phyloP scores from a whole-genome alignment of 257 asterid genomes.

The Plantago ovata region DNA sequence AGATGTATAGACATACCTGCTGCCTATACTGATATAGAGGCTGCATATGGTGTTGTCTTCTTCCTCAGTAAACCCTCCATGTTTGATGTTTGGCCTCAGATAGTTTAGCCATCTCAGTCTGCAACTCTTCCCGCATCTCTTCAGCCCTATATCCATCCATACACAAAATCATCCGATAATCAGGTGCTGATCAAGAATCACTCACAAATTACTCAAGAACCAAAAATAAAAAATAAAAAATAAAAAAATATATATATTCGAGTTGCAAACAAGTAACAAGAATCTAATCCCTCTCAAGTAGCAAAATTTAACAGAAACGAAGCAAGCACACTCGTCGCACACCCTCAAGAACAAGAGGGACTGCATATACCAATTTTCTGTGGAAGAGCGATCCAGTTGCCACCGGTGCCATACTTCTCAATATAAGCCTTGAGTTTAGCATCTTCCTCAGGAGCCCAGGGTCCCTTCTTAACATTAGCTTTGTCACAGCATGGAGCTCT shows the following conservation, averaged over 20 bases:
- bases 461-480: slow-evolving; percentile 88
- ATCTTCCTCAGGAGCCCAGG: slow-evolving; percentile 98
- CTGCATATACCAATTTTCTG: slow-evolving; percentile 84
- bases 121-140: slow-evolving; percentile 98
- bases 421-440: slow-evolving; percentile 80
- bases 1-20: slow-evolving; percentile 57
- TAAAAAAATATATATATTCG: no score
- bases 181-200: background rate
- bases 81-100: slow-evolving; percentile 83
- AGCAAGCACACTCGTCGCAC: no score
- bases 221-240: no score
- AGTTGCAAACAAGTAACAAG: no score
- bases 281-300: no score
- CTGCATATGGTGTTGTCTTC: slow-evolving; percentile 92
- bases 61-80: slow-evolving; percentile 97
- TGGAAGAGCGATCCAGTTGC: slow-evolving; percentile 99
- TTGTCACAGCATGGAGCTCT: slow-evolving; percentile 99
- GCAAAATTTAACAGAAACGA: no score
- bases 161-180: background rate
- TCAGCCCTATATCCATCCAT: slow-evolving; percentile 49
- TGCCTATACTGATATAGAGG: slow-evolving; percentile 96
- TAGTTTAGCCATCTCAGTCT: slow-evolving; percentile 90
- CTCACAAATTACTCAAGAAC: no score
- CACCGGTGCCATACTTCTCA: slow-evolving; percentile 75
- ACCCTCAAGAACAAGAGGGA: background rate